Conservation (phyloP, 2,329 filamentous ascomycete genomes). For the Knoxdaviesia capensis region DNA sequence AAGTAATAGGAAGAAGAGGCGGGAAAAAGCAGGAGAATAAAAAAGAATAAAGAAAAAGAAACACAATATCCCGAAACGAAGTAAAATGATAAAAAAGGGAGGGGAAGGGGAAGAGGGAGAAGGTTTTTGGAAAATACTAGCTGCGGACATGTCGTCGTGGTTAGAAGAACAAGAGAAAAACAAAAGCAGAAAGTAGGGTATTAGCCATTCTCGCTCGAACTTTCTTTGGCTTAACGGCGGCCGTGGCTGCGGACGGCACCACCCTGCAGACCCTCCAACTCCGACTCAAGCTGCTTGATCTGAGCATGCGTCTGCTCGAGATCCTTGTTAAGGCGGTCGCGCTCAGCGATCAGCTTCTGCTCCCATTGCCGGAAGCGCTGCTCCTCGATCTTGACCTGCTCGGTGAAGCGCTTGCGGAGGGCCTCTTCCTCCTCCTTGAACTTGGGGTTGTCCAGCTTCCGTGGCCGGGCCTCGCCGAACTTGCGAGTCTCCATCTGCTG, state of each 20-base stretch:
- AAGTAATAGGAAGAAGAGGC: constrained; percentile 4
- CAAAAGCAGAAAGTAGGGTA: constrained; percentile 1
- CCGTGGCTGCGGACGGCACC: constrained; percentile 78
- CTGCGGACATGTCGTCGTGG: not conserved
- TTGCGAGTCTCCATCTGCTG: constrained; percentile 99
- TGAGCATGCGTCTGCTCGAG: constrained; percentile 91
- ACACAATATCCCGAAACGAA: not conserved
- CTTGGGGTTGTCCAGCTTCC: constrained; percentile 99
- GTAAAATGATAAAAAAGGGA: not conserved
- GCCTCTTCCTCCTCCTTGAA: constrained; percentile 99
- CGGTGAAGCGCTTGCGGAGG: constrained; percentile 94
- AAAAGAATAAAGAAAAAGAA: constrained; percentile 2
- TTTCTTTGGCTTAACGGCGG: constrained; percentile 44
- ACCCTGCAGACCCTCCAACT: constrained; percentile 87
- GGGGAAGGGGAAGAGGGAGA: not conserved
- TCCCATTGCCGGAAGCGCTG: constrained; percentile 99
- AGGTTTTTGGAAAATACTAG: not conserved
- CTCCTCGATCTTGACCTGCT: constrained; percentile 99
- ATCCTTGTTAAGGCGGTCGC: constrained; percentile 98
- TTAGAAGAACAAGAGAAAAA: constrained; percentile 1
- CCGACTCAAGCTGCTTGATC: constrained; percentile 79
- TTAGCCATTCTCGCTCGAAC: not conserved
- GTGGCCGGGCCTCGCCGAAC: constrained; percentile 89
- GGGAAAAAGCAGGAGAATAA: constrained; percentile 1
- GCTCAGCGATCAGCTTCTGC: constrained; percentile 97